Conservation (phyloP, 352 stramenopile genomes). For the Pythium oligandrum region DNA sequence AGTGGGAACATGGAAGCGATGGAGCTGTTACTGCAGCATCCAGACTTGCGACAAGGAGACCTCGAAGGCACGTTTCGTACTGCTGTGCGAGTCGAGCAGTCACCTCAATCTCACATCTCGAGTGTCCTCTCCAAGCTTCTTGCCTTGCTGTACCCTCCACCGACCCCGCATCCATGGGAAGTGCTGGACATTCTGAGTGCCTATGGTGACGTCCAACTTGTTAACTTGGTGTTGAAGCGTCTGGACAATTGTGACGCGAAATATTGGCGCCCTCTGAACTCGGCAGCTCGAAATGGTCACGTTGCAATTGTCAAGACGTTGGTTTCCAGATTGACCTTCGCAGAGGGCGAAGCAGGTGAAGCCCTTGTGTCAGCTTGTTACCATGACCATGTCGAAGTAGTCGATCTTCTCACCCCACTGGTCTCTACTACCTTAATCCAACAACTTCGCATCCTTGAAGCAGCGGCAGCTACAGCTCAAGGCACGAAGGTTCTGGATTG, state of each 20-base stretch:
- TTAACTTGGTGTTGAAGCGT: slow-evolving; percentile 4
- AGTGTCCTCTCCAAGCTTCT: slow-evolving; percentile 8
- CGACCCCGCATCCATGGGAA: not conserved
- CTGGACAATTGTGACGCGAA: slow-evolving; percentile 1
- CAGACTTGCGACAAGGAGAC: slow-evolving; percentile 6
- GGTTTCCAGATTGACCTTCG: not conserved
- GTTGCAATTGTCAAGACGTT: slow-evolving; percentile 8
- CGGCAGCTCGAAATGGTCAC: slow-evolving; percentile 15
- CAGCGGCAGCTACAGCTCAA: not conserved
- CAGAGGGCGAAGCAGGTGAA: slow-evolving; percentile 10
- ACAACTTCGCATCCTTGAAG: slow-evolving; percentile 3
- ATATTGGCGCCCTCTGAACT: slow-evolving; percentile 17
- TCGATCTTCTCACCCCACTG: slow-evolving; percentile 6
- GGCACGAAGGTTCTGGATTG: slow-evolving; percentile 7
- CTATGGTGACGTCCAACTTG: slow-evolving; percentile 2
- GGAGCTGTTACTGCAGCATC: slow-evolving; percentile 6
- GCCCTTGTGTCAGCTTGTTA: slow-evolving; percentile 20
- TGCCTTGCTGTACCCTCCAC: slow-evolving; percentile 2
- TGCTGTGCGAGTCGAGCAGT: not conserved
- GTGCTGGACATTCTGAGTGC: slow-evolving; percentile 5
- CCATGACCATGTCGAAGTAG: slow-evolving; percentile 5
- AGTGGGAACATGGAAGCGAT: slow-evolving; percentile 1
- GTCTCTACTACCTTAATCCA: slow-evolving; percentile 12
- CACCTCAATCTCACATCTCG: not conserved
- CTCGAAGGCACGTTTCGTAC: slow-evolving; percentile 6